These are phyloP conservation scores for Jaapia argillacea DNA, from an alignment of 768 basidiomycete species.

Conservation along the genomic window DNA sequence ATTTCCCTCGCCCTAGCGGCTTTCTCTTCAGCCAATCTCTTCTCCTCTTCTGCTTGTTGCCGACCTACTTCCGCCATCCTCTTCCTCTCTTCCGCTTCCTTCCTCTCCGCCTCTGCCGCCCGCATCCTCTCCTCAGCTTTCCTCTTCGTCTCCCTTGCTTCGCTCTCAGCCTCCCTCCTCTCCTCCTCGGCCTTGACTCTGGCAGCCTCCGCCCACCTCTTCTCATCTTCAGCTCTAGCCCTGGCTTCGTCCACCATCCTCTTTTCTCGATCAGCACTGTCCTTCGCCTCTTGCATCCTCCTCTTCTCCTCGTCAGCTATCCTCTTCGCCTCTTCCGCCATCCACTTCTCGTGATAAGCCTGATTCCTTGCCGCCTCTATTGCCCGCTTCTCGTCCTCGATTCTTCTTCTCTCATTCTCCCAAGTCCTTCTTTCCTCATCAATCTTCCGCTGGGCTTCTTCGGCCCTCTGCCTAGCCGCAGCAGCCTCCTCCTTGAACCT, in stretches of 20 bases:
- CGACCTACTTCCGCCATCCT: not conserved
- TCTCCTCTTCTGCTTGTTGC: not conserved
- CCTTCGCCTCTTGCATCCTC: constrained; percentile 8
- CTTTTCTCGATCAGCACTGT: too few relatives aligned
- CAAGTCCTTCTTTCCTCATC: too few relatives aligned
- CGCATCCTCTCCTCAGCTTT: constrained; percentile 25
- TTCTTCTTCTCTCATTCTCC: too few relatives aligned
- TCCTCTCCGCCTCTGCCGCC: constrained; percentile 5
- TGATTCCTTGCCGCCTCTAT: too few relatives aligned
- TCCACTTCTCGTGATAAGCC: too few relatives aligned
- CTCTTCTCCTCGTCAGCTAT: constrained; percentile 8
- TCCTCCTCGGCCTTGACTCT: not conserved
- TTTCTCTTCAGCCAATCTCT: too few relatives aligned
- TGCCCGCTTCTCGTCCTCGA: too few relatives aligned
- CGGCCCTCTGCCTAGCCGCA: too few relatives aligned
- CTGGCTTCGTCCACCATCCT: constrained; percentile 3
- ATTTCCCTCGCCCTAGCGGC: too few relatives aligned
- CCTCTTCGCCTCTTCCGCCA: too few relatives aligned
- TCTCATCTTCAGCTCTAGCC: constrained; percentile 5
- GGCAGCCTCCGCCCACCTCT: constrained; percentile 6
- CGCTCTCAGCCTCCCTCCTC: constrained; percentile 14
- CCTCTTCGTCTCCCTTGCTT: constrained; percentile 27
- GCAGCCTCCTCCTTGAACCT: too few relatives aligned
- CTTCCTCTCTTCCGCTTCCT: constrained; percentile 4
- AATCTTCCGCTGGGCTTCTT: too few relatives aligned